phyloP scores from a whole-genome alignment of 768 basidiomycete species.

The Clathrus columnatus region DNA sequence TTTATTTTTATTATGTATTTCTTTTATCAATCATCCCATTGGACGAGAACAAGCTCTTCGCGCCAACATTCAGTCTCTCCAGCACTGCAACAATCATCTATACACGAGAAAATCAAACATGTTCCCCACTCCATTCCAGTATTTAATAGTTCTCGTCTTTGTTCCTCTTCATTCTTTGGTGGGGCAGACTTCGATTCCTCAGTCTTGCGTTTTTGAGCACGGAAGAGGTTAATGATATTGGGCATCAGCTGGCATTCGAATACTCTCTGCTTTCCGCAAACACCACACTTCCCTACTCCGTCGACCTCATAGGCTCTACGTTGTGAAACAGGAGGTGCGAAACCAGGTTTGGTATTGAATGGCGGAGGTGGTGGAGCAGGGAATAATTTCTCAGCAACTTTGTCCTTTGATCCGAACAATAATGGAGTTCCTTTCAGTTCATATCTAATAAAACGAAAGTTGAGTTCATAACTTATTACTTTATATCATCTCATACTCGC shows the following conservation, averaged over 20 bases:
- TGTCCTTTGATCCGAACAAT: constrained; percentile 68
- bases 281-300: constrained; percentile 40
- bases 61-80: constrained; percentile 45
- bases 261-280: constrained; percentile 56
- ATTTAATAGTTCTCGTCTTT: constrained; percentile 55
- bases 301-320: constrained; percentile 48
- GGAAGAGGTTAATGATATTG: constrained; percentile 74
- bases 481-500: constrained; percentile 33
- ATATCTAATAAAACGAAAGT: constrained; percentile 51
- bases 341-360: constrained; percentile 40
- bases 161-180: constrained; percentile 51
- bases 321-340: constrained; percentile 33
- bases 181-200: constrained; percentile 18
- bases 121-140: constrained; percentile 94
- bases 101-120: constrained; percentile 81
- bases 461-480: not conserved
- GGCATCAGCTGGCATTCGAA: constrained; percentile 97
- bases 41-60: constrained; percentile 67
- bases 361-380: constrained; percentile 42
- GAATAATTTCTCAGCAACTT: constrained; percentile 66
- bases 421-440: constrained; percentile 80
- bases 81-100: constrained; percentile 59
- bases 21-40: constrained; percentile 56
- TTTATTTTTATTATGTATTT: not conserved
- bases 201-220: constrained; percentile 11